Evolutionary conservation across 352 stramenopile genomes (phyloP), one percentile per base, ranked within the genome.

Genomic region (Blastocystis sp.): DNA sequence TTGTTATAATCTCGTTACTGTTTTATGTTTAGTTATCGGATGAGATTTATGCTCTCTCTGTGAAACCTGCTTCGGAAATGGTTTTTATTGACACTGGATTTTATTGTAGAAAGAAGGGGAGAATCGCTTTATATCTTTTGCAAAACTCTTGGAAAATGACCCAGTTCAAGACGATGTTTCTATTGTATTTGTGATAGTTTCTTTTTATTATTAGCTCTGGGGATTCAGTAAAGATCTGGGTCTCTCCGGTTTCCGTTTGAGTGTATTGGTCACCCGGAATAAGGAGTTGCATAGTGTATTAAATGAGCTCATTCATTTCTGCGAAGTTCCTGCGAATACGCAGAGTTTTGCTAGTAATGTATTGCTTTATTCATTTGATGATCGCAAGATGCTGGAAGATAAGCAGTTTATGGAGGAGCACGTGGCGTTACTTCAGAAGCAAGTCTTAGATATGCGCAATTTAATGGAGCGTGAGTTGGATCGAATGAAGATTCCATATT

Each of bases 61-160:
- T 89, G 39, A 79, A 89, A 54, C 55, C 78, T 20, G 41, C 26
- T 9, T 50, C 53, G 2, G 73, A 66, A 9, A 2, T 45, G 73
- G 73, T 85, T 9, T n/a, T 9, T 63, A 0, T 24, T 9, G 20
- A 2, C 26, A 16, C n/a, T 30, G 11, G 54, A 41, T 34, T 68
- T 5, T 34, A 11, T 30, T 2, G 50, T 68, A 85, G 73, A 78
- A 53, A 24, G 54, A 79, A 1, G 56, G 30, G 24, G 78, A 89
- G 50, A 79, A 89, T n/a, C 3, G 18, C 2, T 89, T 66, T 26
- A 20, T 89, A 2, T 76, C 53, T 13, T 89, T 79, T 18, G 78
- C 78, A 0, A 89, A 89, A 45, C 13, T 89, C 55, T 59, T 89
- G n/a, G 66, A 89, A 54, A 79, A 89, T 13, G 78, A 89, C 55